Percentiles rank a stretch among this genome's conserved stretches.
These are phyloP conservation scores for Adansonia digitata DNA, from an alignment of 345 rosid species.

Conservation along the genomic window DNA sequence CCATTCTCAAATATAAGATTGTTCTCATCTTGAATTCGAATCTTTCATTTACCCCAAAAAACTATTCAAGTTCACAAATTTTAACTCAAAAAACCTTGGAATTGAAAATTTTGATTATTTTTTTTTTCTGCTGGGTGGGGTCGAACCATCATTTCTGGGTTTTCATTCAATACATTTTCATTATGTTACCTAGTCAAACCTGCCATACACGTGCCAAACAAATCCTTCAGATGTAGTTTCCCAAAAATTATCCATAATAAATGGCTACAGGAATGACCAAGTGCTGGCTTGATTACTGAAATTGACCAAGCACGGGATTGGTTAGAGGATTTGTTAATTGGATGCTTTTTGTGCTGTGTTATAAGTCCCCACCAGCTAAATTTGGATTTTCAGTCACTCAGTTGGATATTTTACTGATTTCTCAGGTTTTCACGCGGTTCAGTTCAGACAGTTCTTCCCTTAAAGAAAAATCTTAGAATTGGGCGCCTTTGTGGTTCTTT, in stretches of 20 bases:
- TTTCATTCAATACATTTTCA: no score
- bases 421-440: slow-evolving; percentile 79
- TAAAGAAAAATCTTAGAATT: slow-evolving; percentile 38
- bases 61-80: not conserved
- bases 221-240: not conserved
- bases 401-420: slow-evolving; percentile 10
- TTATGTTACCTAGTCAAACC: no score
- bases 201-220: not conserved
- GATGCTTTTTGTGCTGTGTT: slow-evolving; percentile 1
- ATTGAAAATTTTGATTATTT: not conserved
- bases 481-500: slow-evolving; percentile 81
- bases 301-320: not conserved
- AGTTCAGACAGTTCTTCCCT: slow-evolving; percentile 85
- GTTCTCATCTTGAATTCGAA: slow-evolving; percentile 1
- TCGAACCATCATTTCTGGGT: not conserved
- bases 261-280: not conserved
- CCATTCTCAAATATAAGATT: not conserved
- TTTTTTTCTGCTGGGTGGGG: not conserved
- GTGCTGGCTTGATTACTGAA: not conserved
- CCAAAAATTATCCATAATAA: not conserved
- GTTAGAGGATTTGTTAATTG: not conserved
- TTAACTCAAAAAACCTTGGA: not conserved
- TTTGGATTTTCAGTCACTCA: not conserved
- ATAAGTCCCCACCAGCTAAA: not conserved
- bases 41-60: not conserved